Evolutionary conservation across 768 basidiomycete species (phyloP).

Genomic region (Lactarius sanguifluus): DNA sequence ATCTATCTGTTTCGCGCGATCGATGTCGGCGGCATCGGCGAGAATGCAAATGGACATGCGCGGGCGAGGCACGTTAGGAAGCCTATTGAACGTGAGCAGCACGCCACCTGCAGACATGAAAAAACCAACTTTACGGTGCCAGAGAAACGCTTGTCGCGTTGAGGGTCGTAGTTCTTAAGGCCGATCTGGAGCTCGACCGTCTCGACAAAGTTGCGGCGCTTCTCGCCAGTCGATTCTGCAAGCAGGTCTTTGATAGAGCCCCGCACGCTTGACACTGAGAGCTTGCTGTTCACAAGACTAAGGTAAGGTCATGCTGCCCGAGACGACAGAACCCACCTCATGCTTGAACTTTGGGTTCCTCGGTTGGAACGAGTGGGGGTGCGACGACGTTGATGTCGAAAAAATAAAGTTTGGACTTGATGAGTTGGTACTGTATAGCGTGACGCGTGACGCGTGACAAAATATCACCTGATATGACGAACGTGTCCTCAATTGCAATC

Average conservation of each 20-base stretch:
- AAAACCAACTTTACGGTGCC: conserved; percentile 89
- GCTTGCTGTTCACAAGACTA: conserved; percentile 55
- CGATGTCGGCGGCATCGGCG: conserved; percentile 97
- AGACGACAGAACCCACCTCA: conserved; percentile 25
- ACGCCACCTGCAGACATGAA: not conserved
- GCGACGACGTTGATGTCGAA: conserved; percentile 12
- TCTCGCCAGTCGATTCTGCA: conserved; percentile 78
- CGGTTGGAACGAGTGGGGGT: conserved; percentile 2
- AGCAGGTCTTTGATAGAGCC: conserved; percentile 91
- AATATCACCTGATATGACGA: not conserved
- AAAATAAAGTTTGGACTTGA: conserved; percentile 20
- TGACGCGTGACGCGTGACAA: conserved; percentile 30
- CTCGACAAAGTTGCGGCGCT: conserved; percentile 93
- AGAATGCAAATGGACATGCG: conserved; percentile 99
- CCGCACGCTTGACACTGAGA: conserved; percentile 99
- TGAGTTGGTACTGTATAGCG: conserved; percentile 22
- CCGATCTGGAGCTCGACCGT: conserved; percentile 96
- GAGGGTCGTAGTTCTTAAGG: conserved; percentile 99
- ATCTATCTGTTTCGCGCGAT: conserved; percentile 96
- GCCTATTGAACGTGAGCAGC: conserved; percentile 44
- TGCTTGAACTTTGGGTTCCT: conserved; percentile 24
- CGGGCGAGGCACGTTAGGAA: conserved; percentile 95
- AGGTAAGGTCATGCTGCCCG: not conserved
- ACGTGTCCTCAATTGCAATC: not conserved
- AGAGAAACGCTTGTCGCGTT: conserved; percentile 99